Percentiles rank a stretch among this genome's conserved stretches.
Conservation (phyloP, 2,329 filamentous ascomycete genomes). For the Sclerotinia subarctica region DNA sequence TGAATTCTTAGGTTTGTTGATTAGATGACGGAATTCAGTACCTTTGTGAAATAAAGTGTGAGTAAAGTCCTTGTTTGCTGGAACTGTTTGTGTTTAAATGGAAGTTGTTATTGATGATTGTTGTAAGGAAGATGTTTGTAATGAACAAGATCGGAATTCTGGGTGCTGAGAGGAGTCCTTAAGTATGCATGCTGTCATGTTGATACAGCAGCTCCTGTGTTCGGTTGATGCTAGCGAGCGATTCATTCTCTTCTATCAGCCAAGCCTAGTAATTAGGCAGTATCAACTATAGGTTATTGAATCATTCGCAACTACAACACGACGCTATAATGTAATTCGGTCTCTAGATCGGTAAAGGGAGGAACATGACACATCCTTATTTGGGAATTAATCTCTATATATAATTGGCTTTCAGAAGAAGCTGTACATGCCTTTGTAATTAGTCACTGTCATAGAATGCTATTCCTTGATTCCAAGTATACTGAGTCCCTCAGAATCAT, state of each 20-base stretch:
- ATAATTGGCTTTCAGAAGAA: not conserved
- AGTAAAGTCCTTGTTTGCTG: not conserved
- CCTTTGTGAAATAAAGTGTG: not conserved
- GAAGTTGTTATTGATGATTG: not conserved
- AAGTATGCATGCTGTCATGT: not conserved
- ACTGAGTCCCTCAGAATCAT: not conserved
- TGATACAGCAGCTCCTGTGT: not conserved
- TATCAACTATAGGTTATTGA: not conserved
- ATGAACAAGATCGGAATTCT: not conserved
- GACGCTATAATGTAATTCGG: not conserved
- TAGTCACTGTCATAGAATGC: not conserved
- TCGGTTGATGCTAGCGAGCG: not conserved
- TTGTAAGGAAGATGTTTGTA: not conserved
- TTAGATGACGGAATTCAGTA: no score
- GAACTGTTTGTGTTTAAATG: not conserved
- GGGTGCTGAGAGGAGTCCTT: not conserved
- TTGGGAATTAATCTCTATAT: not conserved
- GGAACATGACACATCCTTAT: not conserved
- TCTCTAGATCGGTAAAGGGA: not conserved
- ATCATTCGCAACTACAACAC: accelerated
- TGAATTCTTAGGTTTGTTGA: no score
- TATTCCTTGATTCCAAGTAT: no score
- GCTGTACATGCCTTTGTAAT: not conserved
- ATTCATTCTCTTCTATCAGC: not conserved
- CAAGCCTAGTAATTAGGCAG: not conserved